Conservation (phyloP, 441 rosid genomes). For the Erodium chrysanthum region DNA sequence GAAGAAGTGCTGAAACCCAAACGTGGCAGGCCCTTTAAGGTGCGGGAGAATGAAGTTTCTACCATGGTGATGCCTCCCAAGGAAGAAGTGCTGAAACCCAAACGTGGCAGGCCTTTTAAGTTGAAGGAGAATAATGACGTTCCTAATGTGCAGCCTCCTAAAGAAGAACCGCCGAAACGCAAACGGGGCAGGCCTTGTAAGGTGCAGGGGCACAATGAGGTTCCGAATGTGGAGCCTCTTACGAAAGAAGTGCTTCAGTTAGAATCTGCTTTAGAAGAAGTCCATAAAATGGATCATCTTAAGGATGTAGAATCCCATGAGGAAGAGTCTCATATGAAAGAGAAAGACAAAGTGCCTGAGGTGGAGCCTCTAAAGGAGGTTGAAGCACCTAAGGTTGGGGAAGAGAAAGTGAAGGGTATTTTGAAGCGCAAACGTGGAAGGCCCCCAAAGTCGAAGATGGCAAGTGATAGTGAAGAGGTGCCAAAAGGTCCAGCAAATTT, state of each 20-base stretch:
- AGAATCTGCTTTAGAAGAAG: no score
- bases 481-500: neutral
- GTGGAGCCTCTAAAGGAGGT: neutral
- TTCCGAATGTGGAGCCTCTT: slow-evolving; percentile 15
- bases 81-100: neutral
- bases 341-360: no score
- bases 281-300: no score
- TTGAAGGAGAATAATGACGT: neutral
- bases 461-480: neutral
- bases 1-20: no score
- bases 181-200: slow-evolving; percentile 23
- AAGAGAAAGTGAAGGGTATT: neutral
- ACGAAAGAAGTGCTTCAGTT: neutral
- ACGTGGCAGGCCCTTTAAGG: no score
- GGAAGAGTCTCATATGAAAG: no score
- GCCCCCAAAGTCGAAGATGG: neutral
- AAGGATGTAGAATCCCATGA: no score
- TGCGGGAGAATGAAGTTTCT: no score
- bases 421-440: slow-evolving; percentile 10
- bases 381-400: neutral
- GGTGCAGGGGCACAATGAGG: slow-evolving; percentile 15
- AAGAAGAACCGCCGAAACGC: slow-evolving; percentile 19
- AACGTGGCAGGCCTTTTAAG: neutral
- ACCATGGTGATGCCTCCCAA: neutral
- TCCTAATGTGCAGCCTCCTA: neutral